Evolutionary conservation across 768 basidiomycete genomes (phyloP).

Genomic region (Kockovaella imperatae): DNA sequence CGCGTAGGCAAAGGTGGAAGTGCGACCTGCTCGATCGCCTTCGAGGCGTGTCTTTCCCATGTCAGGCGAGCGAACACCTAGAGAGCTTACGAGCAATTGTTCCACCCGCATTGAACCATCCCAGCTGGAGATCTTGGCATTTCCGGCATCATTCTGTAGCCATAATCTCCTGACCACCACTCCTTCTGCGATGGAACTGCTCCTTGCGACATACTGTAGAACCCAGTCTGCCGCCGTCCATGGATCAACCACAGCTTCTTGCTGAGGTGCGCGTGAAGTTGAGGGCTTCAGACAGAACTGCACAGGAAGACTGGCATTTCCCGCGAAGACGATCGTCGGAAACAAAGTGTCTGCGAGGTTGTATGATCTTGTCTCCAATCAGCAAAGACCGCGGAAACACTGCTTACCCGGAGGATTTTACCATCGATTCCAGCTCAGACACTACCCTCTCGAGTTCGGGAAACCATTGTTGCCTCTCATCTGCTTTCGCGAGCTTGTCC

Average conservation of each 20-base stretch:
- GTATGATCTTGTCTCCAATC: no score
- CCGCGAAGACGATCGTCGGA: no score
- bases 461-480: no score
- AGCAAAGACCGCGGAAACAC: no score
- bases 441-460: no score
- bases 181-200: not conserved
- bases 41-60: not conserved
- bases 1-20: slow-evolving; percentile 21
- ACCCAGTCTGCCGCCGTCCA: slow-evolving; percentile 17
- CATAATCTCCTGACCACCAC: slow-evolving; percentile 23
- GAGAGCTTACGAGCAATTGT: not conserved
- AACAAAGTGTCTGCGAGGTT: no score
- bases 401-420: no score
- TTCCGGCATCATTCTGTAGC: slow-evolving; percentile 5
- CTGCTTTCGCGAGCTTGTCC: slow-evolving; percentile 14
- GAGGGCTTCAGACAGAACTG: no score
- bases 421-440: no score
- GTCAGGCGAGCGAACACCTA: not conserved
- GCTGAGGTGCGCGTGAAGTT: no score
- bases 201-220: slow-evolving; percentile 8
- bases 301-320: no score
- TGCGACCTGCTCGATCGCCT: not conserved
- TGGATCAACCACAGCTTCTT: no score
- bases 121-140: not conserved
- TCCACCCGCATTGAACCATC: not conserved